These are phyloP conservation scores for Pichia nanzhaoensis DNA, from an alignment of 805 yeast genomes.

Conservation along the genomic window DNA sequence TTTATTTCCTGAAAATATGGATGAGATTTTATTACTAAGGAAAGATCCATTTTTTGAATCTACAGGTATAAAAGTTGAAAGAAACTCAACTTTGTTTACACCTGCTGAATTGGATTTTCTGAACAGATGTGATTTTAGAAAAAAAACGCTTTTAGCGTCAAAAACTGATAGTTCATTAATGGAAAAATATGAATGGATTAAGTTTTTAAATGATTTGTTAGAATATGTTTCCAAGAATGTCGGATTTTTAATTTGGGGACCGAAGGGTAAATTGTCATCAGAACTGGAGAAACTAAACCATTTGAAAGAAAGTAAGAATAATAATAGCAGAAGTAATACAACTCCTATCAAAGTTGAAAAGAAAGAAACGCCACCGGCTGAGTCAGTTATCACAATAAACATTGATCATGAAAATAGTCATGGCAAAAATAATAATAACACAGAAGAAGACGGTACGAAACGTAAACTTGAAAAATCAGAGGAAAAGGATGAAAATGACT, in stretches of 20 bases:
- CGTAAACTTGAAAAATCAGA: constrained; percentile 1
- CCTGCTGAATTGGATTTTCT: constrained; percentile 80
- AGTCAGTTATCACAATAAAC: too few species aligned
- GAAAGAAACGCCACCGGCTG: too few species aligned
- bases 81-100: constrained; percentile 38
- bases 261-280: constrained; percentile 28
- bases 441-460: neutral
- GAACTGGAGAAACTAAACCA: constrained; percentile 17
- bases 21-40: constrained; percentile 38
- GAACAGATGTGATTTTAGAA: constrained; percentile 64
- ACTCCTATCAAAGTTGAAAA: neutral
- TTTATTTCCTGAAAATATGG: constrained; percentile 64
- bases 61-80: constrained; percentile 17
- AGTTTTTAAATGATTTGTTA: constrained; percentile 69
- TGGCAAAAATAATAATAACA: neutral
- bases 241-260: constrained; percentile 68
- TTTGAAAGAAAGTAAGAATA: neutral
- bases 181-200: constrained; percentile 79
- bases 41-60: constrained; percentile 26
- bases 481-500: neutral
- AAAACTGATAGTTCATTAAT: constrained; percentile 46
- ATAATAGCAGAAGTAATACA: neutral
- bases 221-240: constrained; percentile 73
- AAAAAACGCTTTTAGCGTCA: constrained; percentile 47
- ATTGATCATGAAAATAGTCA: too few species aligned